Evolutionary conservation across 176 grass and related monocot species (phyloP).

Genomic region (Alopecurus myosuroides): DNA sequence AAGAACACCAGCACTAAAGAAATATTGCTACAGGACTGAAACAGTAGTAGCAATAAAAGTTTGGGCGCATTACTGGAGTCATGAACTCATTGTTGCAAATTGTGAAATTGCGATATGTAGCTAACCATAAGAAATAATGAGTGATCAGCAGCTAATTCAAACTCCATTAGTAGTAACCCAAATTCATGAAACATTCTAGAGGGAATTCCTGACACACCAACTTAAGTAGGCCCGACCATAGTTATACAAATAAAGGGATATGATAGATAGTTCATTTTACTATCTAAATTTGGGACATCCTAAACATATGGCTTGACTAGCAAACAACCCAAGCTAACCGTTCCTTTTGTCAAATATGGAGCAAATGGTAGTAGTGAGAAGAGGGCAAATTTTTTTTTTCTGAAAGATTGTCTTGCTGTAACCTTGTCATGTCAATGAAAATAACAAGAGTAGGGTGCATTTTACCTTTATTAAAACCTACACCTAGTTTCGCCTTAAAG

Average conservation of each 20-base stretch:
- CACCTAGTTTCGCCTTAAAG: not conserved
- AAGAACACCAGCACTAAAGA: not conserved
- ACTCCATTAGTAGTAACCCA: not conserved
- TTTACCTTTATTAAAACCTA: not conserved
- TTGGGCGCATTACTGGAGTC: not conserved
- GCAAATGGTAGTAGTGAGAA: not conserved
- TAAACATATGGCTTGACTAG: not conserved
- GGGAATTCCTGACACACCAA: not conserved
- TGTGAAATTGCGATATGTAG: constrained; percentile 7
- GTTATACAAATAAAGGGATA: not conserved
- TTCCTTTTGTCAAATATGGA: not conserved
- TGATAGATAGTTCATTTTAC: not conserved
- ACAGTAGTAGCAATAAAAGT: not conserved
- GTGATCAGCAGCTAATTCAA: not conserved
- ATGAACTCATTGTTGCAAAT: not conserved
- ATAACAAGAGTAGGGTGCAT: not conserved
- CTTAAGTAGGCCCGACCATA: not conserved
- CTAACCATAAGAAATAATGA: not conserved
- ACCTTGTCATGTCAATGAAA: not conserved
- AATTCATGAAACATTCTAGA: not conserved
- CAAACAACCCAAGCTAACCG: not conserved
- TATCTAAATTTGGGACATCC: not conserved
- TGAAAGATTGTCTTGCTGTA: not conserved
- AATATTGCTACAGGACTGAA: not conserved
- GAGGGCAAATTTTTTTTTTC: not conserved